These are phyloP conservation scores for Dendrostoma leiphaemia DNA, from an alignment of 2,329 filamentous ascomycete species.

Conservation along the genomic window DNA sequence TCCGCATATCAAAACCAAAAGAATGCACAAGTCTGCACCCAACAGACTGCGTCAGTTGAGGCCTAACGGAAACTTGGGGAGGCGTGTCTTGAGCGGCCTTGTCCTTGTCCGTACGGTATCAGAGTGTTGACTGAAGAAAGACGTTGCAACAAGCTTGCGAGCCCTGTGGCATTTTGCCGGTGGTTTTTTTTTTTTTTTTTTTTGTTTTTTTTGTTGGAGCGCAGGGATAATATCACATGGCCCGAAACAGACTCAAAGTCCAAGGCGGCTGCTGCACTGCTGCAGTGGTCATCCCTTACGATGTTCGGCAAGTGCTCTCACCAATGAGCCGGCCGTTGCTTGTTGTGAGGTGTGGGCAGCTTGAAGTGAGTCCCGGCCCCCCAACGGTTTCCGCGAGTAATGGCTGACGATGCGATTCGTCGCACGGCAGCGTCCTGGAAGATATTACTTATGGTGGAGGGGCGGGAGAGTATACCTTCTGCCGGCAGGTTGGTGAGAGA, in stretches of 20 bases:
- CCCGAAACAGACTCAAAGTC: neutral
- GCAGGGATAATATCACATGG: neutral
- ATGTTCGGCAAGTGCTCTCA: too few species aligned
- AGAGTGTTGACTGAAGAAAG: neutral
- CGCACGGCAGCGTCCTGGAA: neutral
- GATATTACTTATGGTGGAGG: neutral
- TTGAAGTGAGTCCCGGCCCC: too few species aligned
- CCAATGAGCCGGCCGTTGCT: too few species aligned
- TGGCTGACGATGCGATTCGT: neutral
- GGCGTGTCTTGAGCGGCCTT: neutral
- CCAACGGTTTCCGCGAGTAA: neutral
- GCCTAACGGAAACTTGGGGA: neutral
- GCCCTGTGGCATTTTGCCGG: too few species aligned
- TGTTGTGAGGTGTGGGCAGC: too few species aligned
- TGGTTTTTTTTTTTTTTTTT: too few species aligned
- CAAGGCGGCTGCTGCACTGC: too few species aligned
- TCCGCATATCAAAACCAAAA: neutral
- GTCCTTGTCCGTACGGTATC: neutral
- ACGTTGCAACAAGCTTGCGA: too few species aligned
- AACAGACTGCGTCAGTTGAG: neutral
- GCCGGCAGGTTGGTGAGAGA: too few species aligned
- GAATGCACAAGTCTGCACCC: neutral
- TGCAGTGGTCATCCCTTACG: too few species aligned
- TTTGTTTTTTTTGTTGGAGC: too few species aligned
- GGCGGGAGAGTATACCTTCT: slow-evolving; percentile 1